Percentiles rank a stretch among this genome's conserved stretches.
These are phyloP conservation scores for Starmerella tilneyi DNA, from an alignment of 805 yeast species.

Conservation along the genomic window DNA sequence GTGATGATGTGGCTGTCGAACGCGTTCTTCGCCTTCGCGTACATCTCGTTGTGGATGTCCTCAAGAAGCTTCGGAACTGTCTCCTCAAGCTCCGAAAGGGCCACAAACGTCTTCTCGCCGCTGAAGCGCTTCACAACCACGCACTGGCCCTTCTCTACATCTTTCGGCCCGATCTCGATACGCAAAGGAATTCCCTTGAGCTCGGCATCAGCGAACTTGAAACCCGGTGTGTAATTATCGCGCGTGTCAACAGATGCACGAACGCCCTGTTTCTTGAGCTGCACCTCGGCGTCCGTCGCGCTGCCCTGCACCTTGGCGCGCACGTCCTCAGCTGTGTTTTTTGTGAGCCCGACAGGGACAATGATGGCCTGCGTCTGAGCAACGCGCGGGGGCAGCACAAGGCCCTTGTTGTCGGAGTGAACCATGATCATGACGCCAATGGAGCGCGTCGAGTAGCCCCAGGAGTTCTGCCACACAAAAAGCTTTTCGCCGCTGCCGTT, in stretches of 20 bases:
- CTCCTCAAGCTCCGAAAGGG: conserved; percentile 53
- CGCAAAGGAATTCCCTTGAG: conserved; percentile 91
- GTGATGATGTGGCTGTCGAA: conserved; percentile 75
- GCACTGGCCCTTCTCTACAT: conserved; percentile 66
- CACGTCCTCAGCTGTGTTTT: conserved; percentile 68
- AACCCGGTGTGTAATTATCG: conserved; percentile 92
- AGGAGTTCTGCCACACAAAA: conserved; percentile 89
- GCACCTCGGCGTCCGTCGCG: conserved; percentile 56
- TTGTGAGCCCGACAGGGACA: conserved; percentile 89
- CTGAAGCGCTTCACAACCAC: conserved; percentile 90
- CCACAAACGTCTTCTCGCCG: conserved; percentile 60
- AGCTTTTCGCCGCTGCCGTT: conserved; percentile 68
- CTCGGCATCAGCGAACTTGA: conserved; percentile 98
- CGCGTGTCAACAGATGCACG: conserved; percentile 81
- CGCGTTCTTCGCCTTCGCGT: conserved; percentile 63
- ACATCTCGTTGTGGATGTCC: conserved; percentile 67
- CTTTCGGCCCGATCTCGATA: conserved; percentile 94
- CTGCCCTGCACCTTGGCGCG: conserved; percentile 59
- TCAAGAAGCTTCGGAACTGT: conserved; percentile 70
- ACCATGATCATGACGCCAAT: conserved; percentile 99
- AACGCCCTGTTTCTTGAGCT: conserved; percentile 50
- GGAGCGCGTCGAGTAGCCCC: conserved; percentile 98
- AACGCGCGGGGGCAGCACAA: conserved; percentile 94
- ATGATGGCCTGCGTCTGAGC: conserved; percentile 86
- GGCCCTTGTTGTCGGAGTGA: conserved; percentile 96